Evolutionary conservation across 2,329 filamentous ascomycete species (phyloP).

Genomic region (Biscogniauxia sp.): DNA sequence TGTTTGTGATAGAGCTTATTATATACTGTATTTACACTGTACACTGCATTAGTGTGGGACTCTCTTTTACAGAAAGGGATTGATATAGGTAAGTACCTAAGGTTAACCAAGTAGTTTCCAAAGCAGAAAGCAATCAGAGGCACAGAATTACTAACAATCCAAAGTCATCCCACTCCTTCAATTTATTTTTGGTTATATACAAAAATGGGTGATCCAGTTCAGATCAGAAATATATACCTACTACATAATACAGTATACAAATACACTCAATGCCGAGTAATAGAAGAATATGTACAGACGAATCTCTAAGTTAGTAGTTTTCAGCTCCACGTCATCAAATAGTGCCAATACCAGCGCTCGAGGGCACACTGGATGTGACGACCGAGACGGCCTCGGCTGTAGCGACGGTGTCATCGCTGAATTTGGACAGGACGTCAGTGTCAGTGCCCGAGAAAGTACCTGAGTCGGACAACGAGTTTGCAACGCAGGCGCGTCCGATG

Average conservation of each 20-base stretch:
- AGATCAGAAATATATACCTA: too few relatives aligned
- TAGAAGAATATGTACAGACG: neutral
- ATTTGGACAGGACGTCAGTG: slow-evolving; percentile 46
- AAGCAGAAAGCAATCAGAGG: too few relatives aligned
- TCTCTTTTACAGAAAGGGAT: too few relatives aligned
- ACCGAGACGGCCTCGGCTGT: slow-evolving; percentile 36
- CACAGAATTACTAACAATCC: too few relatives aligned
- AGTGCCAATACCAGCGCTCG: slow-evolving; percentile 46
- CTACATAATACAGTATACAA: neutral
- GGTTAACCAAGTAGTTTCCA: too few relatives aligned
- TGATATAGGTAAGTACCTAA: too few relatives aligned
- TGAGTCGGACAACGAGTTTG: slow-evolving; percentile 45
- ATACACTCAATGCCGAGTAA: neutral
- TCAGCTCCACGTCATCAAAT: slow-evolving; percentile 26
- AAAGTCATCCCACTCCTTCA: too few relatives aligned
- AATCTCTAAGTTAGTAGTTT: neutral
- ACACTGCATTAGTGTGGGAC: neutral
- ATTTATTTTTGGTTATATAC: too few relatives aligned
- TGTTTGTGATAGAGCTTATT: neutral
- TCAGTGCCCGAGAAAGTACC: slow-evolving; percentile 39
- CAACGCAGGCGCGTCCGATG: slow-evolving; percentile 50
- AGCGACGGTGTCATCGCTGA: slow-evolving; percentile 51
- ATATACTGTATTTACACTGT: neutral
- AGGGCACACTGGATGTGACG: slow-evolving; percentile 28
- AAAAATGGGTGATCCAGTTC: too few relatives aligned